Evolutionary conservation across 306 rosid species (phyloP).

Genomic region (Cucumis melo): DNA sequence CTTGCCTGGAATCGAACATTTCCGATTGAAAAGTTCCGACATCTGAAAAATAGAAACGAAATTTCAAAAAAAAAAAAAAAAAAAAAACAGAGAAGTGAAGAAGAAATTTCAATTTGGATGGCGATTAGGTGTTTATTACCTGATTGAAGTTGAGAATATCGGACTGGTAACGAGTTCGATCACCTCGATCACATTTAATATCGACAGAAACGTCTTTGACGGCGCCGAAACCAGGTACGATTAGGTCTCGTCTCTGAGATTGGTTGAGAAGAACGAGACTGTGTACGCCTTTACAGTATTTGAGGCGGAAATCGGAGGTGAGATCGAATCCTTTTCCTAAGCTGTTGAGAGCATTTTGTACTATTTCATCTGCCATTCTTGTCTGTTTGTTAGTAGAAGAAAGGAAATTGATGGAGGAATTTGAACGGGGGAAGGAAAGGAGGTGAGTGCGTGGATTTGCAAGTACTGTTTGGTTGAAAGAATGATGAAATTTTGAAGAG

Average conservation of each 20-base stretch:
- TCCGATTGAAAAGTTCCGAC: conserved; percentile 64
- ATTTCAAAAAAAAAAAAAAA: neutral
- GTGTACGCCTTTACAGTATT: conserved; percentile 59
- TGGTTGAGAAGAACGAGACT: conserved; percentile 46
- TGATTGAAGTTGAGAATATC: conserved; percentile 58
- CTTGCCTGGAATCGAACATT: conserved; percentile 45
- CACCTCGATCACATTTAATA: conserved; percentile 83
- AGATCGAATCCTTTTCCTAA: conserved; percentile 90
- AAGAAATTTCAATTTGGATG: neutral
- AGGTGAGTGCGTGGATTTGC: too few species aligned
- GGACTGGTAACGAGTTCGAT: conserved; percentile 52
- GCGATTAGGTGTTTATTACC: conserved; percentile 20
- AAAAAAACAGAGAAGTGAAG: neutral
- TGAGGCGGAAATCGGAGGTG: conserved; percentile 70
- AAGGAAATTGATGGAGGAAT: too few species aligned
- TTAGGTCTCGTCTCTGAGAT: conserved; percentile 17
- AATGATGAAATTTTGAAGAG: neutral
- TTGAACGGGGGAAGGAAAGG: neutral
- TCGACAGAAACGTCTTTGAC: conserved; percentile 39
- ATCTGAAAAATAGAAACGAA: conserved; percentile 25
- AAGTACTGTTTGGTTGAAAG: neutral
- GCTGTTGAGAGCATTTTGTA: conserved; percentile 37
- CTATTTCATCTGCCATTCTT: conserved; percentile 24
- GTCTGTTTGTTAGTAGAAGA: neutral
- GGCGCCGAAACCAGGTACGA: conserved; percentile 46